phyloP scores from a whole-genome alignment of 768 basidiomycete genomes.

The Rhodosporidiobolus sp. region DNA sequence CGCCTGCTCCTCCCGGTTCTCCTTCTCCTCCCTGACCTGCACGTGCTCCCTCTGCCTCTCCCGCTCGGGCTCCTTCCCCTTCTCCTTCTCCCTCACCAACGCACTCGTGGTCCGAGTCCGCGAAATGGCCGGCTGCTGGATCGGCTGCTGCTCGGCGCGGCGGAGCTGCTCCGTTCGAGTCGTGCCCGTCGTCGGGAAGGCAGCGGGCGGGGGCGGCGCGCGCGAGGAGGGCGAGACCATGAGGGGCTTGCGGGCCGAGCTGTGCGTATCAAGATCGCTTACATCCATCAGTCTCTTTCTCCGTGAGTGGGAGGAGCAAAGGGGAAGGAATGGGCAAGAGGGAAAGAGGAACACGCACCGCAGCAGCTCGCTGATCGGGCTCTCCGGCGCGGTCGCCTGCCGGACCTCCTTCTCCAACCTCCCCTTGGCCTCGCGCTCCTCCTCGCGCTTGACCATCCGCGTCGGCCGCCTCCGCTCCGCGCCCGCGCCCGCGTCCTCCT shows the following conservation, averaged over 20 bases:
- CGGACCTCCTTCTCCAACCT: conserved; percentile 85
- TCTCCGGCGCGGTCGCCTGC: conserved; percentile 89
- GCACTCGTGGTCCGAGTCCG: no score
- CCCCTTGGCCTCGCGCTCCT: conserved; percentile 41
- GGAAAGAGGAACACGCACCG: conserved; percentile 45
- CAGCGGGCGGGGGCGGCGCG: neutral
- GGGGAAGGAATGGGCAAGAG: neutral
- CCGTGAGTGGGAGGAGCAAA: neutral
- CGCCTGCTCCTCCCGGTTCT: neutral
- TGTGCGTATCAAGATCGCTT: neutral
- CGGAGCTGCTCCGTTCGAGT: neutral
- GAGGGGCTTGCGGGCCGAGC: conserved; percentile 44
- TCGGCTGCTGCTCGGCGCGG: no score
- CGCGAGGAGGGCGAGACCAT: conserved; percentile 42
- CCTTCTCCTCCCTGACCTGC: no score
- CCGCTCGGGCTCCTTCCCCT: no score
- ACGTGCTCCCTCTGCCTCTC: no score
- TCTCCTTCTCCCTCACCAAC: no score
- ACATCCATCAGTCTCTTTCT: neutral
- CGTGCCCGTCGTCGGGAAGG: neutral
- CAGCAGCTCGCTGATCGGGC: conserved; percentile 86
- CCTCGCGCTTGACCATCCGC: conserved; percentile 14
- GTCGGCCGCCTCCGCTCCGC: neutral
- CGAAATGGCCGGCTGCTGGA: no score
- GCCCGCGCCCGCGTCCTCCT: neutral